These are phyloP conservation scores for Staphylotrichum longicolle DNA, from an alignment of 495 filamentous ascomycete species.

Conservation along the genomic window DNA sequence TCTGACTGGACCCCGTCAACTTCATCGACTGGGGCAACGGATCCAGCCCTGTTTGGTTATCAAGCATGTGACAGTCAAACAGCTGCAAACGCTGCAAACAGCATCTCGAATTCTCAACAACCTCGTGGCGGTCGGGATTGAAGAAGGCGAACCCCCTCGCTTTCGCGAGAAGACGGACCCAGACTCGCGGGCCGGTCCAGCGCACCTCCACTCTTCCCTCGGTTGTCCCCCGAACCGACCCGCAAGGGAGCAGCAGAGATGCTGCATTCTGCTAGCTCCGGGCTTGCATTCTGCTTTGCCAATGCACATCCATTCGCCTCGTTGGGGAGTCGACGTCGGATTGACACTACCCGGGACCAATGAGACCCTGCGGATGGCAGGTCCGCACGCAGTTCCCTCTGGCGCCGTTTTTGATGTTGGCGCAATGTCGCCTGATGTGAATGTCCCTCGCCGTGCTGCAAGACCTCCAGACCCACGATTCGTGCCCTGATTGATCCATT, in stretches of 20 bases:
- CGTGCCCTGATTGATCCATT: not conserved
- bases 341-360: too few relatives aligned
- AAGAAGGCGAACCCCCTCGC: too few relatives aligned
- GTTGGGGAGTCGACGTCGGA: slow-evolving; percentile 10
- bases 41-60: not conserved
- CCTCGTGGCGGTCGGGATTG: not conserved
- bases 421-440: too few relatives aligned
- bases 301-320: slow-evolving; percentile 3
- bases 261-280: not conserved
- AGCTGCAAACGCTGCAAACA: not conserved
- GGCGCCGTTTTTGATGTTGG: too few relatives aligned
- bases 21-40: not conserved
- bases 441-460: not conserved
- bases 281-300: too few relatives aligned
- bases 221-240: not conserved
- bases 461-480: not conserved
- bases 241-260: not conserved
- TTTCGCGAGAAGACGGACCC: not conserved
- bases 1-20: slow-evolving; percentile 3
- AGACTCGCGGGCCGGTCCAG: slow-evolving; percentile 10
- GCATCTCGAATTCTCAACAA: not conserved
- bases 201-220: slow-evolving; percentile 11
- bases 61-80: slow-evolving; percentile 17
- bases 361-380: too few relatives aligned
- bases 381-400: too few relatives aligned